These are phyloP conservation scores for Mycena citricolor DNA, from an alignment of 1,284 basidiomycete species.

Conservation along the genomic window DNA sequence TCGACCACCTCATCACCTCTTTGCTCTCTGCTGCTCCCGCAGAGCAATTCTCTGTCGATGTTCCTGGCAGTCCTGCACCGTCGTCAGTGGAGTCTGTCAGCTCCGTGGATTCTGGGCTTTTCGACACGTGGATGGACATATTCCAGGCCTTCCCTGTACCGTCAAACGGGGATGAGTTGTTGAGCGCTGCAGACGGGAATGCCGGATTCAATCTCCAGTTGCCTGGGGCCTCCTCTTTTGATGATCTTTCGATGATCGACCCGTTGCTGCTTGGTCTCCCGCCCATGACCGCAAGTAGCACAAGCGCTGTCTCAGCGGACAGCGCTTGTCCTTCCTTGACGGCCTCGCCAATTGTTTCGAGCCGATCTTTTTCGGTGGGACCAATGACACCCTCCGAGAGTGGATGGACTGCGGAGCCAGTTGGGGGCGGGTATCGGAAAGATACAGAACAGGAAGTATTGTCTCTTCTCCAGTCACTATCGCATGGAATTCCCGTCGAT, in stretches of 20 bases:
- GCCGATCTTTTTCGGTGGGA: slow-evolving; percentile 18
- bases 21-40: slow-evolving; percentile 32
- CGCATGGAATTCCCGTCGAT: slow-evolving; percentile 9
- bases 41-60: slow-evolving; percentile 8
- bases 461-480: slow-evolving; percentile 14
- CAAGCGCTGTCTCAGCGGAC: slow-evolving; percentile 11
- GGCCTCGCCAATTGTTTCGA: slow-evolving; percentile 24
- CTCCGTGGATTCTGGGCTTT: slow-evolving; percentile 39
- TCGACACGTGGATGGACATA: slow-evolving; percentile 54
- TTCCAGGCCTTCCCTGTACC: slow-evolving; percentile 40
- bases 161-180: no score
- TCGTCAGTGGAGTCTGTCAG: slow-evolving; percentile 5
- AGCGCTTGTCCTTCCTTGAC: slow-evolving; percentile 21
- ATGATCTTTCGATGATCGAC: slow-evolving; percentile 15
- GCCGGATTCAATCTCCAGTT: not conserved
- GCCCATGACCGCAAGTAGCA: slow-evolving; percentile 3
- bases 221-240: not conserved
- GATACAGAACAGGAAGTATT: slow-evolving; percentile 17
- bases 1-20: slow-evolving; percentile 40
- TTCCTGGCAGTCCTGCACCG: not conserved
- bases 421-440: slow-evolving; percentile 13
- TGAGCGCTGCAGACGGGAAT: slow-evolving; percentile 6
- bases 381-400: slow-evolving; percentile 21
- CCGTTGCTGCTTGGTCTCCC: slow-evolving; percentile 11
- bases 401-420: slow-evolving; percentile 11